Conservation (phyloP, 1,284 basidiomycete genomes). For the Rhodotorula sp. region DNA sequence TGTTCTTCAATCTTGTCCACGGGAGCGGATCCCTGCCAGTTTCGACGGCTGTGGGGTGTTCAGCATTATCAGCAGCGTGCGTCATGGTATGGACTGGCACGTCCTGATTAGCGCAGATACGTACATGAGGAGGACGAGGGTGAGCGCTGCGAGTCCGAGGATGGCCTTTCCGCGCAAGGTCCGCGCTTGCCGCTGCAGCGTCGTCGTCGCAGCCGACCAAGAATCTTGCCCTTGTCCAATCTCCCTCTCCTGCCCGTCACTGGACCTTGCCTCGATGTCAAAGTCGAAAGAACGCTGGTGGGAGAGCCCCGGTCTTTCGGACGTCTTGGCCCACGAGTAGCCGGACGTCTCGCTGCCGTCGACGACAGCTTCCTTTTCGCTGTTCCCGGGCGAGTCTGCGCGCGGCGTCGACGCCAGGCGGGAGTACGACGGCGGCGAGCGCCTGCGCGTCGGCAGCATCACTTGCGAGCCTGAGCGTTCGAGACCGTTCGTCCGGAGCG, state of each 20-base stretch:
- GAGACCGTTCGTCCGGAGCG: neutral
- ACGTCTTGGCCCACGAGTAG: neutral
- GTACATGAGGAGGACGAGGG: conserved; percentile 20
- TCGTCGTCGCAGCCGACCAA: neutral
- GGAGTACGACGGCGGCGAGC: neutral
- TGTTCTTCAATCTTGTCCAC: too few relatives aligned
- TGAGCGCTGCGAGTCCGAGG: neutral
- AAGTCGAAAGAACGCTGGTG: neutral
- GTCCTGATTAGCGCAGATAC: neutral
- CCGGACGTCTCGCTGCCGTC: neutral
- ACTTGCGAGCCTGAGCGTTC: neutral
- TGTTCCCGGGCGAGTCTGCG: neutral
- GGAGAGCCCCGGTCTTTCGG: neutral
- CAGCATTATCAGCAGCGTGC: too few relatives aligned
- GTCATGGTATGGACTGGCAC: neutral
- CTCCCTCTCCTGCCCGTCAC: neutral
- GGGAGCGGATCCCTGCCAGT: too few relatives aligned
- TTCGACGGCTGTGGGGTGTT: too few relatives aligned
- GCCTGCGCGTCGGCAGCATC: neutral
- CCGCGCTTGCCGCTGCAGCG: neutral
- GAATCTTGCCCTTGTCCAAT: neutral
- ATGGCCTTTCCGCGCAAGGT: neutral
- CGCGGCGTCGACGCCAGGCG: neutral
- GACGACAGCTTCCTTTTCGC: neutral
- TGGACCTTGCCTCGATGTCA: neutral